Evolutionary conservation across 805 yeast genomes (phyloP).

Genomic region (Brettanomyces custersianus): DNA sequence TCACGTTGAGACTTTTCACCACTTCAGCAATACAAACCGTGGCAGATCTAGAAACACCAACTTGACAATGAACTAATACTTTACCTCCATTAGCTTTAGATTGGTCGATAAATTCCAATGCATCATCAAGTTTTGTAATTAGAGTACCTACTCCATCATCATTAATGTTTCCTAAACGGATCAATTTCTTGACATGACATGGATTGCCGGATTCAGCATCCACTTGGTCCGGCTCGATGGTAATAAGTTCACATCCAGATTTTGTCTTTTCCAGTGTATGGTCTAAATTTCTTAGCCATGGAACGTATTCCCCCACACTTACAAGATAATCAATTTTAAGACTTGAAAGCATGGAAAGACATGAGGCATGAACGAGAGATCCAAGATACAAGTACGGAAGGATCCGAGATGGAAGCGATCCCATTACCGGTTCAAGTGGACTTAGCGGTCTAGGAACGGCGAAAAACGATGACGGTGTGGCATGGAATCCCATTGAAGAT

Average conservation of each 20-base stretch:
- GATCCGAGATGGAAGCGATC: slow-evolving; percentile 78
- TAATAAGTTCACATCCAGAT: slow-evolving; percentile 23
- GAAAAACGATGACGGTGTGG: not conserved
- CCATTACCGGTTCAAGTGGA: slow-evolving; percentile 29
- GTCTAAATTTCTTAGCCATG: slow-evolving; percentile 42
- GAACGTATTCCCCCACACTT: slow-evolving; percentile 74
- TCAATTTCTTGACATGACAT: slow-evolving; percentile 34
- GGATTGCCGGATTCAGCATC: slow-evolving; percentile 8
- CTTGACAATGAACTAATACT: slow-evolving; percentile 85
- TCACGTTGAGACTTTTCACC: slow-evolving; percentile 63
- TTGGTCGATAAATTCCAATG: slow-evolving; percentile 58
- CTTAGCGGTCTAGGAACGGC: slow-evolving; percentile 8
- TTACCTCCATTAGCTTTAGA: slow-evolving; percentile 36
- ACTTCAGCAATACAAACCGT: slow-evolving; percentile 94
- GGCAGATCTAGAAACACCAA: slow-evolving; percentile 92
- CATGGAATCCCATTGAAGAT: not conserved
- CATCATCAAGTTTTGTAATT: slow-evolving; percentile 48
- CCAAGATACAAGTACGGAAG: slow-evolving; percentile 82
- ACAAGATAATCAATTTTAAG: slow-evolving; percentile 69
- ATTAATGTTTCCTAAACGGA: slow-evolving; percentile 65
- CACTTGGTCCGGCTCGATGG: slow-evolving; percentile 12
- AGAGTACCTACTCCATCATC: slow-evolving; percentile 89
- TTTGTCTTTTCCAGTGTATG: slow-evolving; percentile 12
- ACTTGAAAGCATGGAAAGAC: slow-evolving; percentile 48
- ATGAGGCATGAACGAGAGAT: slow-evolving; percentile 72